Conservation (phyloP, 345 rosid genomes). For the Brassica incana region DNA sequence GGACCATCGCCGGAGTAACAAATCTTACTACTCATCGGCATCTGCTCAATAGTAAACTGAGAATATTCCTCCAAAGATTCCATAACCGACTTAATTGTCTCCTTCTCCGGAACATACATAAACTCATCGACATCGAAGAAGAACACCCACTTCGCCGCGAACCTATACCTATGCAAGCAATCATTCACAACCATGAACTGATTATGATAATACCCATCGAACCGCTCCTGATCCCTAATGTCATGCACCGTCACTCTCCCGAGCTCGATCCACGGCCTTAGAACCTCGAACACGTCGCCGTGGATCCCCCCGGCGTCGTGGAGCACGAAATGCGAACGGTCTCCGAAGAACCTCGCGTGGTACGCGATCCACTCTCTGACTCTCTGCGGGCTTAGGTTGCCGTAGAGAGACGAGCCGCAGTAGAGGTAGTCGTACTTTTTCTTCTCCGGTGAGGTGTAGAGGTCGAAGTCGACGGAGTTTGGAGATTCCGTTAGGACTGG, state of each 20-base stretch:
- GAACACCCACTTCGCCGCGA: slow-evolving; percentile 82
- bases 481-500: slow-evolving; percentile 53
- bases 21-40: slow-evolving; percentile 75
- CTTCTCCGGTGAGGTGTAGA: slow-evolving; percentile 34
- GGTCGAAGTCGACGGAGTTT: slow-evolving; percentile 42
- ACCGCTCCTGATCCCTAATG: slow-evolving; percentile 76
- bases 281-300: slow-evolving; percentile 66
- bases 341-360: slow-evolving; percentile 74
- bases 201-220: slow-evolving; percentile 92
- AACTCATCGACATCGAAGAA: slow-evolving; percentile 91
- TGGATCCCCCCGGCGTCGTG: slow-evolving; percentile 91
- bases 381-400: slow-evolving; percentile 75
- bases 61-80: slow-evolving; percentile 58
- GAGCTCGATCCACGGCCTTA: slow-evolving; percentile 88
- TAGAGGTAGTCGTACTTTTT: slow-evolving; percentile 80
- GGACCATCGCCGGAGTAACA: slow-evolving; percentile 65
- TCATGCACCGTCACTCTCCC: slow-evolving; percentile 85
- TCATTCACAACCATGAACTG: slow-evolving; percentile 94
- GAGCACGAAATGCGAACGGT: slow-evolving; percentile 73
- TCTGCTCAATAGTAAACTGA: slow-evolving; percentile 82
- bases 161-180: slow-evolving; percentile 79
- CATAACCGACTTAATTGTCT: slow-evolving; percentile 55
- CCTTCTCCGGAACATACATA: slow-evolving; percentile 57
- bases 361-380: slow-evolving; percentile 87
- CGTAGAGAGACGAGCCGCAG: slow-evolving; percentile 85